Evolutionary conservation across 2,329 filamentous ascomycete genomes (phyloP).

Genomic region (Ophiostoma sp.): DNA sequence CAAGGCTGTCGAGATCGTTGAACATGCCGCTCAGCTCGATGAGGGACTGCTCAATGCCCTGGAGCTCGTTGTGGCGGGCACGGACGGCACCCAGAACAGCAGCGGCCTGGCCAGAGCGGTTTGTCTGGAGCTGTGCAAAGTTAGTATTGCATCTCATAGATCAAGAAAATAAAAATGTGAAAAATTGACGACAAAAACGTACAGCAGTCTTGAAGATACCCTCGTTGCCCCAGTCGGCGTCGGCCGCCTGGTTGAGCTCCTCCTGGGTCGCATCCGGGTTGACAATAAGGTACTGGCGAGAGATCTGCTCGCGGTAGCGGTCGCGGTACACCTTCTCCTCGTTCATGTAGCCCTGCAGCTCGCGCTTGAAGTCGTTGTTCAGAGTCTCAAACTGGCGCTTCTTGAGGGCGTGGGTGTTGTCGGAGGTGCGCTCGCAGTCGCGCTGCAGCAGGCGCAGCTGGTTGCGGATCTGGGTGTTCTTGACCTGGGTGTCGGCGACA

Average conservation of each 20-base stretch:
- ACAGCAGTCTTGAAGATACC: slow-evolving; percentile 79
- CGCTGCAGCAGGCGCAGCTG: slow-evolving; percentile 71
- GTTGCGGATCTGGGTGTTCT: slow-evolving; percentile 71
- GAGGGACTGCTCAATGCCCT: slow-evolving; percentile 72
- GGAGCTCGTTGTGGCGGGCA: slow-evolving; percentile 76
- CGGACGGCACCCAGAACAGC: slow-evolving; percentile 72
- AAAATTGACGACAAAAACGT: slow-evolving; percentile 36
- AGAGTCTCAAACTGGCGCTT: slow-evolving; percentile 63
- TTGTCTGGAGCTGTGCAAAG: slow-evolving; percentile 59
- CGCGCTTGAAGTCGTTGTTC: slow-evolving; percentile 66
- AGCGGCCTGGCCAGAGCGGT: slow-evolving; percentile 66
- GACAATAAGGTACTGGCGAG: slow-evolving; percentile 73
- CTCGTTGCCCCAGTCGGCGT: slow-evolving; percentile 70
- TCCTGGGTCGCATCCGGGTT: slow-evolving; percentile 72
- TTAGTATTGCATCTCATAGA: neutral
- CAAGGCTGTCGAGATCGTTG: slow-evolving; percentile 66
- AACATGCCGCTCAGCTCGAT: slow-evolving; percentile 65
- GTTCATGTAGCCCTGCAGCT: slow-evolving; percentile 63
- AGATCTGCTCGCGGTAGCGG: slow-evolving; percentile 71
- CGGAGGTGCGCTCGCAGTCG: slow-evolving; percentile 60
- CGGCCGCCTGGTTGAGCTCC: slow-evolving; percentile 63
- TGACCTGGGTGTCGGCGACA: slow-evolving; percentile 63
- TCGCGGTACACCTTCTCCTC: slow-evolving; percentile 67
- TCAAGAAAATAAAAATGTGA: neutral
- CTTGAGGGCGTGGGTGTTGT: slow-evolving; percentile 60